These are phyloP conservation scores for Erodium moschatum DNA, from an alignment of 441 rosid genomes.

Conservation along the genomic window DNA sequence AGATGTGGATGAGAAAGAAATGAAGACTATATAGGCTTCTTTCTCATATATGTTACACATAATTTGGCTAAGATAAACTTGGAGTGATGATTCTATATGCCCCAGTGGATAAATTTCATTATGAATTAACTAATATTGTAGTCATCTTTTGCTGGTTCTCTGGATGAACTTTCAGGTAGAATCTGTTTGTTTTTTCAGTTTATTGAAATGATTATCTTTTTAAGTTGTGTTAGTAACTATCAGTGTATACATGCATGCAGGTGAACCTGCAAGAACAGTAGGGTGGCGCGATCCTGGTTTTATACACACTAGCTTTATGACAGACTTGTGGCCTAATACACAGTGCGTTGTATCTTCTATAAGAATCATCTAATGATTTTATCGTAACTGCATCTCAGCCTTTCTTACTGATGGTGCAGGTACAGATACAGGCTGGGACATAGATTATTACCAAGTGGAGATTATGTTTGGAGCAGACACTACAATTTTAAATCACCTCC, in stretches of 20 bases:
- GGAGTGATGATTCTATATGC: neutral
- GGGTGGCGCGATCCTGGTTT: slow-evolving; percentile 97
- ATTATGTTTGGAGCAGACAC: slow-evolving; percentile 52
- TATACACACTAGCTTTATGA: slow-evolving; percentile 69
- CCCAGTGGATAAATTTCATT: no score
- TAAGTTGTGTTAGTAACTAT: no score
- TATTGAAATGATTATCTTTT: neutral
- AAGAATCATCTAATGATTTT: neutral
- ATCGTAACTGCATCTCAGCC: neutral
- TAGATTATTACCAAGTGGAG: slow-evolving; percentile 35
- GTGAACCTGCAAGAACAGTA: slow-evolving; percentile 77
- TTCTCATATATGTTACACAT: neutral
- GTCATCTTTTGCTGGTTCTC: neutral
- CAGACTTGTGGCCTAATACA: slow-evolving; percentile 64
- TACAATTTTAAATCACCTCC: slow-evolving; percentile 73
- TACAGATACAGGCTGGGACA: slow-evolving; percentile 70
- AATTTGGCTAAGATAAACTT: neutral
- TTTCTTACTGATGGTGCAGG: slow-evolving; percentile 31
- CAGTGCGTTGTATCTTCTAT: slow-evolving; percentile 33
- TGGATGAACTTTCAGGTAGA: neutral
- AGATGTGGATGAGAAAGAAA: neutral
- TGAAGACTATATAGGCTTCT: neutral
- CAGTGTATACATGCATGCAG: slow-evolving; percentile 19
- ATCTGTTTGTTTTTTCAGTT: neutral
- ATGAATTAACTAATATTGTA: no score